phyloP scores from a whole-genome alignment of 306 rosid genomes.

The Trifolium fragiferum region DNA sequence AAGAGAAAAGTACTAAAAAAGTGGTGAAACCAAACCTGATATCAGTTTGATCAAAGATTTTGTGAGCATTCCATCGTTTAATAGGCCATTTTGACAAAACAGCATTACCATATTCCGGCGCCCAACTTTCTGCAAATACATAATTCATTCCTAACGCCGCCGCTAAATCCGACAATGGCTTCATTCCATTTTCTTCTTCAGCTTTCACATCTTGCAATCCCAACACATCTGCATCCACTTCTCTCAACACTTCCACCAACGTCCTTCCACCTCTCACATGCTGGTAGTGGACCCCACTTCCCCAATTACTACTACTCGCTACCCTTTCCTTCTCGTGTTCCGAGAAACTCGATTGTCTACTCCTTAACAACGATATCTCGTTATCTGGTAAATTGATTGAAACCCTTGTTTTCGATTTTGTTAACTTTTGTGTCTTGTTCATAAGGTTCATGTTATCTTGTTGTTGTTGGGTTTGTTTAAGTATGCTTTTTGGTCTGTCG shows the following conservation, averaged over 20 bases:
- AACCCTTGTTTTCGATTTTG: constrained; percentile 70
- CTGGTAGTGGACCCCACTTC: constrained; percentile 22
- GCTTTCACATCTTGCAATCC: constrained; percentile 97
- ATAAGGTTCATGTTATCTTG: constrained; percentile 31
- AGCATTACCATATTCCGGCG: constrained; percentile 94
- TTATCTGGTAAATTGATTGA: constrained; percentile 92
- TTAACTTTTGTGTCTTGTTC: constrained; percentile 8
- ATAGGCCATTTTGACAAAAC: constrained; percentile 93
- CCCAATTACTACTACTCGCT: constrained; percentile 37
- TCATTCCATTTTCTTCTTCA: constrained; percentile 93
- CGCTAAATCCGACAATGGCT: constrained; percentile 90
- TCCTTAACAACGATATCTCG: constrained; percentile 76
- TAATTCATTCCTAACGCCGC: constrained; percentile 76
- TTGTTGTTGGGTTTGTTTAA: constrained; percentile 60
- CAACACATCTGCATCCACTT: constrained; percentile 80
- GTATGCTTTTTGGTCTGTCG: constrained; percentile 71
- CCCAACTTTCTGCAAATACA: constrained; percentile 98
- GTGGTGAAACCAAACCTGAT: constrained; percentile 55
- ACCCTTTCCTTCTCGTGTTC: constrained; percentile 53
- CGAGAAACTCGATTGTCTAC: constrained; percentile 65
- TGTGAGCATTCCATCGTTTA: constrained; percentile 62
- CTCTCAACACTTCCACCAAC: constrained; percentile 78
- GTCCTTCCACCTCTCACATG: constrained; percentile 47
- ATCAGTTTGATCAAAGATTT: constrained; percentile 82
- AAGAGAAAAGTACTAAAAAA: neutral